phyloP scores from a whole-genome alignment of 1,284 basidiomycete species.

The Sporisorium graminicola region DNA sequence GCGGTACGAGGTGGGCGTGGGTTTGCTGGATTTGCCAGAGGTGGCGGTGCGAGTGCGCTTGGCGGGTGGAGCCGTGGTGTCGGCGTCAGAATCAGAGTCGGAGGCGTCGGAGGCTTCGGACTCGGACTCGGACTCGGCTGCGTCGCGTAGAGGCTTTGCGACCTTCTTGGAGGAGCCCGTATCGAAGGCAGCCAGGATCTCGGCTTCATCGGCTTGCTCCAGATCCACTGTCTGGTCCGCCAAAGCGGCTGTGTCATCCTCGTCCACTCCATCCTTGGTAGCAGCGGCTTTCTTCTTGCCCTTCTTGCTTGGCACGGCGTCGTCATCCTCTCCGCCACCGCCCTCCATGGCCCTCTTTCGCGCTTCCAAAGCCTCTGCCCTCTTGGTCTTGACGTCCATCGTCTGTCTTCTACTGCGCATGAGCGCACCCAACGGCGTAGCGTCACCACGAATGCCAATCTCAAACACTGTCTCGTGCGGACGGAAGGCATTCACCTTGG shows the following conservation, averaged over 20 bases:
- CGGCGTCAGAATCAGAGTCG: conserved; percentile 71
- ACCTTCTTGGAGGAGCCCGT: conserved; percentile 19
- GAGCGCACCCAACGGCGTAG: conserved; percentile 71
- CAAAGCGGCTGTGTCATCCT: conserved; percentile 37
- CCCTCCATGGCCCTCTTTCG: conserved; percentile 63
- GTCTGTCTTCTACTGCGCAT: conserved; percentile 91
- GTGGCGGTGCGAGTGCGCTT: conserved; percentile 23
- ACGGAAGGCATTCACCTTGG: conserved; percentile 82
- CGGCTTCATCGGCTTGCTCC: conserved; percentile 75
- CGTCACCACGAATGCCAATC: conserved; percentile 81
- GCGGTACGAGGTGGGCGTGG: conserved; percentile 73
- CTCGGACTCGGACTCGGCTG: conserved; percentile 9
- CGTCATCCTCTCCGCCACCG: conserved; percentile 18
- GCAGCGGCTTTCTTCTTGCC: conserved; percentile 49
- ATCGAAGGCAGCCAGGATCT: conserved; percentile 53
- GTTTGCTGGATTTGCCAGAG: conserved; percentile 8
- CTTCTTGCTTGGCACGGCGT: conserved; percentile 5
- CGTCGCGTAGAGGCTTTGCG: background rate
- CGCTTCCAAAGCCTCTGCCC: conserved; percentile 64
- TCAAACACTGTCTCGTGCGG: conserved; percentile 94
- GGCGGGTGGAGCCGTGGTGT: conserved; percentile 58
- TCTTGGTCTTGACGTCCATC: conserved; percentile 74
- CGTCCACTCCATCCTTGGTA: conserved; percentile 62
- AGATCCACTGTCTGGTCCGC: conserved; percentile 70
- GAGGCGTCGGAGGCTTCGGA: conserved; percentile 72